phyloP scores from a whole-genome alignment of 768 basidiomycete genomes.

The Epithele typhae region DNA sequence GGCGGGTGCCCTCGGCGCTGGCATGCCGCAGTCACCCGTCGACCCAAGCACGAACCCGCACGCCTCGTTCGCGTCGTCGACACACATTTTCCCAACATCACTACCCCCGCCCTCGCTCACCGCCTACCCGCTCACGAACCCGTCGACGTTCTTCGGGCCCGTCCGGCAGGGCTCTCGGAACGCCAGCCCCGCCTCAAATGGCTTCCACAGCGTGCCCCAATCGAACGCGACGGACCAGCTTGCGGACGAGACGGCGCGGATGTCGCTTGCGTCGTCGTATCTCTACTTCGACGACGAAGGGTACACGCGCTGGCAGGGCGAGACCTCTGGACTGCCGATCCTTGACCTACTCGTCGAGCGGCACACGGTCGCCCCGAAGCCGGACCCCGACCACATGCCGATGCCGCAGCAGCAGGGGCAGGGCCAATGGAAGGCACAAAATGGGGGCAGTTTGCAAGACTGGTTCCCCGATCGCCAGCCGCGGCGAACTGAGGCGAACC shows the following conservation, averaged over 20 bases:
- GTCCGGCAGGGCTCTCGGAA: slow-evolving; percentile 41
- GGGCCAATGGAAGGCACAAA: slow-evolving; percentile 10
- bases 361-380: slow-evolving; percentile 39
- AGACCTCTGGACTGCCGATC: slow-evolving; percentile 87
- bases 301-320: slow-evolving; percentile 87
- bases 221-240: slow-evolving; percentile 38
- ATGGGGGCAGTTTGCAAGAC: slow-evolving; percentile 28
- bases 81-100: slow-evolving; percentile 44
- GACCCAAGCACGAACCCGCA: slow-evolving; percentile 30
- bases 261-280: slow-evolving; percentile 72
- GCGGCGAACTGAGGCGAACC: slow-evolving; percentile 73
- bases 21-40: slow-evolving; percentile 27
- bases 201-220: slow-evolving; percentile 4
- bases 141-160: slow-evolving; percentile 70
- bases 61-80: slow-evolving; percentile 36
- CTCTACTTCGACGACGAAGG: slow-evolving; percentile 87
- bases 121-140: slow-evolving; percentile 75
- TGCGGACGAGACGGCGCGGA: slow-evolving; percentile 54
- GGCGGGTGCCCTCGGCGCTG: slow-evolving; percentile 27
- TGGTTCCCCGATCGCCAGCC: slow-evolving; percentile 87
- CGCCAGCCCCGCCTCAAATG: slow-evolving; percentile 36
- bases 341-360: slow-evolving; percentile 80
- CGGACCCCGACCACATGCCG: slow-evolving; percentile 27
- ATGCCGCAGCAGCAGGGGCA: slow-evolving; percentile 9
- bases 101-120: slow-evolving; percentile 78